Conservation (phyloP, 2,329 filamentous ascomycete species). For the Nemania sp. region DNA sequence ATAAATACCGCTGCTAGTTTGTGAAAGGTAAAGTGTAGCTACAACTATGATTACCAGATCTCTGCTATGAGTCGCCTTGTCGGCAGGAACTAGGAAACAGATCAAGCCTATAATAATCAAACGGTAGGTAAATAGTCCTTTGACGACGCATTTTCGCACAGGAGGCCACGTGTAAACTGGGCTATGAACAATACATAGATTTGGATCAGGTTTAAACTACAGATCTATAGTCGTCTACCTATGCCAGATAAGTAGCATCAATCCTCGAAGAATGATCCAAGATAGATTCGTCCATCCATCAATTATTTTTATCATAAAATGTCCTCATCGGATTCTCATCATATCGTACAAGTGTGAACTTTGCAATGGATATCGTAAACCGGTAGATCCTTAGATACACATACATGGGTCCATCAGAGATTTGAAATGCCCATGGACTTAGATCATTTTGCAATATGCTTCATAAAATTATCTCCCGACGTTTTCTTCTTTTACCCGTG, state of each 20-base stretch:
- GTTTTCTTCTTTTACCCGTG: not conserved
- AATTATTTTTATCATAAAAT: slow-evolving; percentile 16
- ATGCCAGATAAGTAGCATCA: not conserved
- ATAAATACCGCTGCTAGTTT: not conserved
- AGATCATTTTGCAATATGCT: slow-evolving; percentile 14
- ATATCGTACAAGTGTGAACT: slow-evolving; percentile 24
- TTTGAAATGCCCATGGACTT: not conserved
- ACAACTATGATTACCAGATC: not conserved
- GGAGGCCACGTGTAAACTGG: not conserved
- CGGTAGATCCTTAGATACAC: slow-evolving; percentile 18
- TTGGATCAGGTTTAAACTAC: not conserved
- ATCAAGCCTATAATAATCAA: too few relatives aligned
- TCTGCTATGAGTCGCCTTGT: not conserved
- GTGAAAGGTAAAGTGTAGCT: not conserved
- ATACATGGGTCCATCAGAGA: slow-evolving; percentile 12
- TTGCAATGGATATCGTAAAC: slow-evolving; percentile 29
- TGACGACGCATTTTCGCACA: too few relatives aligned
- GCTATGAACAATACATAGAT: not conserved
- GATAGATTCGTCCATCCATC: slow-evolving; percentile 16
- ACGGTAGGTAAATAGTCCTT: too few relatives aligned
- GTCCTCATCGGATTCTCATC: slow-evolving; percentile 7
- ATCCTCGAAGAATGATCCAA: not conserved
- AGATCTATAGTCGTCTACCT: not conserved
- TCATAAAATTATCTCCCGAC: not conserved
- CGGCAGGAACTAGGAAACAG: not conserved